Evolutionary conservation across 2,329 filamentous ascomycete species (phyloP).

Genomic region (Aspergillus quadricinctus): DNA sequence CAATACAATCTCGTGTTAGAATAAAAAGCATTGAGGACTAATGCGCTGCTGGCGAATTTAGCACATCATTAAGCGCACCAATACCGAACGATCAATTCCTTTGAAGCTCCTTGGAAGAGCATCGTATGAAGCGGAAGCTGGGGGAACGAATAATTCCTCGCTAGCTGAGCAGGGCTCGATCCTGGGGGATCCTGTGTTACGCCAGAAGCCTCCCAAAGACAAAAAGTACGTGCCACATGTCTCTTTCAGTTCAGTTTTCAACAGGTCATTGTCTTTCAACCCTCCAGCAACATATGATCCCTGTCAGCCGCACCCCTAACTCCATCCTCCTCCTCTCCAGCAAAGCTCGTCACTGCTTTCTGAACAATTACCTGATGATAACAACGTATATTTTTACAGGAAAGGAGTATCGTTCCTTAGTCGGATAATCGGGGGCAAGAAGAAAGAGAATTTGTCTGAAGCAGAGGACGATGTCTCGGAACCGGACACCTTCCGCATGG

Average conservation of each 20-base stretch:
- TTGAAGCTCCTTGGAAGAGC: conserved; percentile 37
- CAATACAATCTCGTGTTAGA: not conserved
- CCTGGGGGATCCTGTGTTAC: conserved; percentile 28
- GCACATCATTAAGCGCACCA: conserved; percentile 65
- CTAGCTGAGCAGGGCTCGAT: conserved; percentile 25
- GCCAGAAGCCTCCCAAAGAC: conserved; percentile 47
- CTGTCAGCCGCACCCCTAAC: not conserved
- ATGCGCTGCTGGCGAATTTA: conserved; percentile 23
- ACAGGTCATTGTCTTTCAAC: not conserved
- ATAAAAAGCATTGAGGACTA: not conserved
- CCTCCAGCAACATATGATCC: not conserved
- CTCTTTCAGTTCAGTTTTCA: not conserved
- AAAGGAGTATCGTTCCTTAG: conserved; percentile 90
- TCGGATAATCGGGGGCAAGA: conserved; percentile 73
- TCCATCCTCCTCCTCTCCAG: not conserved
- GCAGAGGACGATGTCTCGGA: conserved; percentile 62
- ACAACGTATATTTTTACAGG: conserved; percentile 42
- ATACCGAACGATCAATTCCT: conserved; percentile 57
- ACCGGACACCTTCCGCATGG: conserved; percentile 64
- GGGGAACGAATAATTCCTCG: conserved; percentile 30
- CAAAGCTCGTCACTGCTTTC: not conserved
- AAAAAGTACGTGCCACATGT: conserved; percentile 56
- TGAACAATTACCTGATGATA: not conserved
- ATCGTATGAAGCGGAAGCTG: conserved; percentile 40
- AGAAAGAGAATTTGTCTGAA: conserved; percentile 56